Evolutionary conservation across 768 basidiomycete species (phyloP).

Genomic region (Pleurotus pulmonarius): DNA sequence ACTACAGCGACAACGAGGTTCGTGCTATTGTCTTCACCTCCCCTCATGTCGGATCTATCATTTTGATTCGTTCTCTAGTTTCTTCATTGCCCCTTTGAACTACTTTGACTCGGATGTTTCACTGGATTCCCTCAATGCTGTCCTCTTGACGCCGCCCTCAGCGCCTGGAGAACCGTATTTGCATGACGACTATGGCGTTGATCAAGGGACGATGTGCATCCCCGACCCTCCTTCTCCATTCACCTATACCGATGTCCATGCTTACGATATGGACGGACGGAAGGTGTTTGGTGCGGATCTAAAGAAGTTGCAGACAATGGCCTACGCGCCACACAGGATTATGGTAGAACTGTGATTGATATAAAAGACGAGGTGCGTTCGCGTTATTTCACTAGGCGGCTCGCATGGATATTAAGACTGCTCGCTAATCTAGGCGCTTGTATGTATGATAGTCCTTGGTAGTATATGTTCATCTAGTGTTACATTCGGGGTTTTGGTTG

Average conservation of each 20-base stretch:
- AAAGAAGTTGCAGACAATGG: neutral
- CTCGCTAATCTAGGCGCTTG: neutral
- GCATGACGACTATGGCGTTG: conserved; percentile 53
- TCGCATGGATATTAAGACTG: neutral
- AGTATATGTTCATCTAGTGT: neutral
- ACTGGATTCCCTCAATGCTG: conserved; percentile 52
- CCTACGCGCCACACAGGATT: conserved; percentile 4
- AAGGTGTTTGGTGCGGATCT: neutral
- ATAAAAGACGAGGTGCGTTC: neutral
- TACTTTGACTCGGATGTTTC: conserved; percentile 64
- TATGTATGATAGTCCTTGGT: neutral
- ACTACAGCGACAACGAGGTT: conserved; percentile 54
- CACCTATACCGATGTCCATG: conserved; percentile 2
- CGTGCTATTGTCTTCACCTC: conserved; percentile 4
- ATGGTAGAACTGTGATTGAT: neutral
- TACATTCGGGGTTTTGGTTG: conserved; percentile 7
- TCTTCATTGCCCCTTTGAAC: conserved; percentile 59
- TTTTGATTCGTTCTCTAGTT: conserved; percentile 25
- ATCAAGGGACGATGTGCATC: conserved; percentile 23
- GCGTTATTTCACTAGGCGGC: neutral
- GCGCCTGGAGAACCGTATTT: conserved; percentile 32
- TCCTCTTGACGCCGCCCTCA: conserved; percentile 39
- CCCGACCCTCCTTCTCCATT: conserved; percentile 20
- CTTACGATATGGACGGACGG: neutral
- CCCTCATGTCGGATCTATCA: neutral